Conservation (phyloP, 1,139 yeast species). For the Pneumocystis canis region DNA sequence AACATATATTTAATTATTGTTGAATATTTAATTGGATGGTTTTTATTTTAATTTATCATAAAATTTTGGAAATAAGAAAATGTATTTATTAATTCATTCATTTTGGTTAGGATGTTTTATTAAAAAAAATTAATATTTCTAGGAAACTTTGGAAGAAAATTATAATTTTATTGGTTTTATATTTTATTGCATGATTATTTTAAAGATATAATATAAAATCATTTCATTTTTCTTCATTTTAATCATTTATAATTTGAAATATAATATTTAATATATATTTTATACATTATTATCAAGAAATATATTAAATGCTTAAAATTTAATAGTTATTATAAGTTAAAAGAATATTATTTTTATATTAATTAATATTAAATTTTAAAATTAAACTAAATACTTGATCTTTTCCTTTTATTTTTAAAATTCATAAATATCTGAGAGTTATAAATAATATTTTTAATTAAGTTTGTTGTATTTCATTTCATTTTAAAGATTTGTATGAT, state of each 20-base stretch:
- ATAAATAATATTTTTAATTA: neutral
- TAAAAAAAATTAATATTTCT: neutral
- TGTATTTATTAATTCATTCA: neutral
- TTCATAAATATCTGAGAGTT: too few relatives aligned
- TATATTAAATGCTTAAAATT: constrained; percentile 85
- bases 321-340: constrained; percentile 33
- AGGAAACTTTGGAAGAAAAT: neutral
- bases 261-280: too few relatives aligned
- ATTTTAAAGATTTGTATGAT: neutral
- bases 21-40: neutral
- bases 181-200: neutral
- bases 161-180: neutral
- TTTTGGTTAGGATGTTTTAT: neutral
- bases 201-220: neutral
- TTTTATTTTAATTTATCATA: neutral
- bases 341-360: too few relatives aligned
- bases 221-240: neutral
- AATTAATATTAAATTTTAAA: neutral
- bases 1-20: neutral
- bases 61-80: neutral
- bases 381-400: too few relatives aligned
- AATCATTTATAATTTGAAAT: too few relatives aligned
- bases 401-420: too few relatives aligned
- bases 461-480: neutral
- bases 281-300: constrained; percentile 32